Evolutionary conservation across 345 rosid species (phyloP).

Genomic region (Aegle marmelos): DNA sequence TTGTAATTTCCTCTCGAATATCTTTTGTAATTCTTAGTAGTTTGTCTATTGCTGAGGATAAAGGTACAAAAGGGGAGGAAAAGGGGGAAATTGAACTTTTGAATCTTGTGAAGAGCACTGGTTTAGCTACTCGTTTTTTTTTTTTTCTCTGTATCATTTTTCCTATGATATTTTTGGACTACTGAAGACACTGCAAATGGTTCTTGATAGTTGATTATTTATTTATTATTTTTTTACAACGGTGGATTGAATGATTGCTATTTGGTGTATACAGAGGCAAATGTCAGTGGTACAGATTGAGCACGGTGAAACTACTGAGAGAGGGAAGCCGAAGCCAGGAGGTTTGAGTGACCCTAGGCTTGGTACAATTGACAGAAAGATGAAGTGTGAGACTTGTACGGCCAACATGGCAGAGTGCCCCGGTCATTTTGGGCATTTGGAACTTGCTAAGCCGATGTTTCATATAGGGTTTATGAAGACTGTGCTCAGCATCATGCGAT

Average conservation of each 20-base stretch:
- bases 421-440: slow-evolving; percentile 93
- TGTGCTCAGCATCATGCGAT: slow-evolving; percentile 84
- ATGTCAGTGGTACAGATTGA: slow-evolving; percentile 91
- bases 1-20: slow-evolving; percentile 45
- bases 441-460: slow-evolving; percentile 97
- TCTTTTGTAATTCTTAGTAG: slow-evolving; percentile 3
- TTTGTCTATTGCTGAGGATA: slow-evolving; percentile 8
- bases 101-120: not conserved
- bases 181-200: not conserved
- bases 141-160: not conserved
- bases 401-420: slow-evolving; percentile 98
- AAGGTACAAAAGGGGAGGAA: not conserved
- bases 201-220: not conserved
- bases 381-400: slow-evolving; percentile 89
- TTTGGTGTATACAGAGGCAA: slow-evolving; percentile 68
- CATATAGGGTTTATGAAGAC: slow-evolving; percentile 94
- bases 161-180: not conserved
- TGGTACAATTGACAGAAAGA: slow-evolving; percentile 88
- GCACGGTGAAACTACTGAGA: slow-evolving; percentile 84
- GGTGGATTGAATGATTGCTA: not conserved
- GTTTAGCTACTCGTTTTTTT: not conserved
- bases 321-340: slow-evolving; percentile 79
- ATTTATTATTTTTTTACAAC: not conserved
- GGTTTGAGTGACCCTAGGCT: slow-evolving; percentile 86
- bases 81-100: not conserved